Evolutionary conservation across 2,329 filamentous ascomycete species (phyloP), one percentile per base, ranked within the genome.

Genomic region (Hyphodiscus sp.): DNA sequence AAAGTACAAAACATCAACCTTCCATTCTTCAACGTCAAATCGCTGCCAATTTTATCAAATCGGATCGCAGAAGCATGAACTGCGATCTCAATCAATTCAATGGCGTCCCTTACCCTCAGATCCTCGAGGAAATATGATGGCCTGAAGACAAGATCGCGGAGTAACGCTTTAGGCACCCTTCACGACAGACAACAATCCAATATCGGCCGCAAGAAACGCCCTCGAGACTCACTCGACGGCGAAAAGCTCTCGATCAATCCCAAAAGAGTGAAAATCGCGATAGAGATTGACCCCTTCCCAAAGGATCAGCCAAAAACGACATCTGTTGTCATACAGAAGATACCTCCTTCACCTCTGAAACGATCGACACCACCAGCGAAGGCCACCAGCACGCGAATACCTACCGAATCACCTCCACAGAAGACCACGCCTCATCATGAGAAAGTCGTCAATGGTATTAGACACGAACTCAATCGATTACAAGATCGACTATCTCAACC

Each of bases 371-470:
- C 45, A 45, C 45, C 46, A 51, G 43, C 59, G 45, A 58, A 47
- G 55, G 45, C 52, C 54, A 46, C 41, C 54, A 45, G 53, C 55
- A 48, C 53, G 48, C 18, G 53, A 54, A 55, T 55, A 52, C 47
- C 51, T 49, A 48, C 53, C 43, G 52, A 61, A 56, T 62, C 65
- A 55, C 65, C 55, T 52, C 53, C 55, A 59, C 47, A 48, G 44
- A 56, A 57, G 38, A 50, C 58, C 30, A 77, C 75, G 60, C 79
- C 75, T 67, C 75, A 81, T 57, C 76, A 78, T 63, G 74, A 77
- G 60, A 84, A 83, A 68, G 77, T 79, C 50, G 76, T 73, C 62
- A 82, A 83, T 73, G 81, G 81, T 60, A 77, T 83, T 57, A 79
- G 76, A 64, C 80, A 83, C 65, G 81, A 85, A 68, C 70, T 83